Base-by-base conservation (phyloP, 441 rosid genomes). In the Capsella rubella region DNA sequence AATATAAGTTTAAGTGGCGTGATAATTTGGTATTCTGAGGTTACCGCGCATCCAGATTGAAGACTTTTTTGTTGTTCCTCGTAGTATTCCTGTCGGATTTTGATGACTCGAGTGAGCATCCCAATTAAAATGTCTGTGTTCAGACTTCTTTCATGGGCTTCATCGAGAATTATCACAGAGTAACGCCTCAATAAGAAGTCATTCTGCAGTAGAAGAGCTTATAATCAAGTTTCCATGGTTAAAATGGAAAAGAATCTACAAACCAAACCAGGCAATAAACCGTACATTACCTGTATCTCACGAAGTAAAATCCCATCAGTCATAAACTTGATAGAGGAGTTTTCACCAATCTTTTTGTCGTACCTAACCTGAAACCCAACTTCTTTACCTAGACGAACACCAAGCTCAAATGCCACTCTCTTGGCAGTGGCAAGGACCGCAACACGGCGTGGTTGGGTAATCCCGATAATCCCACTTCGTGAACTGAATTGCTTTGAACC, bases 81-180 rank as follows among this genome's bases (percentile, higher is more conserved):
- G 31, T 82, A 89, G 31, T 67, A 75, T 50, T 79, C 86, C 89
- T 89, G 87, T 52, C 96, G 95, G 68, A 85, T 82, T 69, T 50
- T 82, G 82, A 90, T 82, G 74, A 86, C 82, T 61, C 94, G 89
- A 53, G 96, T 89, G 64, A 95, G 90, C 97, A 95, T 88, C 66
- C 99, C 97, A n/a, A 90, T 90, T 63, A 95, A 90, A 82, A 95
- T 92, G 82, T 95, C 99, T 12, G 97, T 95, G 84, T 90, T 95
- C 77, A 92, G 82, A 87, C 92, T 90, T 82, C 98, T 88, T 78
- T 95, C 99, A 81, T 95, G 99, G 69, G 98, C 98, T 84, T 95
- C 98, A 76, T 95, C 97, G 72, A 95, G 86, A 75, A 95, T 84
- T 69, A 95, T 83, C 79, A 89, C 90, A 5, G 97, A 95, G 84